Evolutionary conservation across 768 basidiomycete species (phyloP), one percentile per base, ranked within the genome.

Genomic region (Chalciporus chontae): DNA sequence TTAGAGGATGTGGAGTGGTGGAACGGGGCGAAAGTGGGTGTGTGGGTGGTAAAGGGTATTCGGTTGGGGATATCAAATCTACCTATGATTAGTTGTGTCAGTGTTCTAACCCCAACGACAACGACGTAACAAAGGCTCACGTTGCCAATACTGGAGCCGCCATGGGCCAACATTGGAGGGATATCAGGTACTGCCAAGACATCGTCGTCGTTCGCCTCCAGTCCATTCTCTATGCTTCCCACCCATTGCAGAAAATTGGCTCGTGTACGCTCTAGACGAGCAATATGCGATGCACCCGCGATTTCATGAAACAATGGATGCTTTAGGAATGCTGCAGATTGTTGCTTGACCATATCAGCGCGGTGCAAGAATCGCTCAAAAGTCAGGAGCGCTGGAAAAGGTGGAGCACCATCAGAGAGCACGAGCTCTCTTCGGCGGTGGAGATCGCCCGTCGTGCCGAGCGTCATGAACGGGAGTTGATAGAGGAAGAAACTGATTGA

Each of bases 251-350:
- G 42, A 3, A 65, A 65, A 10, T 5, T 24, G 0, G 8, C 11
- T 1, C 41, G 52, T 8, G 41, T 29, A n/a, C 29, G 42, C 5
- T 47, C 43, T 7, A 52, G 8, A 6, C 49, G 53, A 2, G 34
- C 46, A 2, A 66, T 48, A 11, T 55, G 54, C 1, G 13, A 0
- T 0, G 43, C 59, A 3, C 55, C 15, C 0, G 60, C 58, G 5
- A 80, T 63, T 45, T 81, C 78, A 36, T 74, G 58, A 40, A 77
- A 72, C 21, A 81, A 60, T 1, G 79, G 81, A 48, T 80, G 74
- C 1, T 58, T 63, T 0, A 75, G 55, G n/a, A 62, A 60, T 1
- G 52, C 51, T 5, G 53, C 55, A 0, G 72, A 59, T 50, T 77
- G 74, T 19, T 61, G 57, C 56, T 72, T 69, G 21, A 76, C 64